Percentiles rank a stretch among this genome's conserved stretches.
phyloP scores from a whole-genome alignment of 768 basidiomycete species.

The Boletus patriciae region DNA sequence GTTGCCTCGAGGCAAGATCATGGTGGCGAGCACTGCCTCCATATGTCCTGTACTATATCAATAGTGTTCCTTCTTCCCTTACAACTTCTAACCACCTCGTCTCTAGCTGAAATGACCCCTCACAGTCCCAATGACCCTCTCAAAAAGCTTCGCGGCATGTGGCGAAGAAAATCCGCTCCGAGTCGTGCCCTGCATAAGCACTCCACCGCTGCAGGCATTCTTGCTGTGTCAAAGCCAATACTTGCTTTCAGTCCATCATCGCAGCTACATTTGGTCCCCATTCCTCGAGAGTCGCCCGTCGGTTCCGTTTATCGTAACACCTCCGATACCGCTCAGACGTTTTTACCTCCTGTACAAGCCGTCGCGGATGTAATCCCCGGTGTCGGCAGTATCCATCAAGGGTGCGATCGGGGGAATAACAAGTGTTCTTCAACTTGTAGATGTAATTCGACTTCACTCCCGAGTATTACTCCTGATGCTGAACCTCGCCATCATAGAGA shows the following conservation, averaged over 20 bases:
- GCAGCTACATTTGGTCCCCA: too few relatives aligned
- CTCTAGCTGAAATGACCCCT: too few relatives aligned
- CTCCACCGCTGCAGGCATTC: not conserved
- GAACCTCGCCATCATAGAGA: not conserved
- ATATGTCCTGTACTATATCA: too few relatives aligned
- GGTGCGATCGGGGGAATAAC: not conserved
- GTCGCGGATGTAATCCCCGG: not conserved
- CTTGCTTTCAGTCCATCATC: not conserved
- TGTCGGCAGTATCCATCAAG: constrained; percentile 1
- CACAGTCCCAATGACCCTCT: not conserved
- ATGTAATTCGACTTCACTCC: not conserved
- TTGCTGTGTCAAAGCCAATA: not conserved
- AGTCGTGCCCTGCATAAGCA: too few relatives aligned
- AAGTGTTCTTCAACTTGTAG: not conserved
- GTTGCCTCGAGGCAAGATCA: too few relatives aligned
- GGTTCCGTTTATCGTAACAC: not conserved
- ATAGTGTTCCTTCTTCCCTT: too few relatives aligned
- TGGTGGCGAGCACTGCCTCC: too few relatives aligned
- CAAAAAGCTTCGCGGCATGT: not conserved
- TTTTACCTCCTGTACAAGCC: constrained; percentile 3
- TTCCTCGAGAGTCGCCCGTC: not conserved
- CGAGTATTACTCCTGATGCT: not conserved
- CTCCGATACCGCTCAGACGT: not conserved
- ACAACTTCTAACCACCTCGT: too few relatives aligned
- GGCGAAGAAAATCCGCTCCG: not conserved